These are phyloP conservation scores for Barnettozyma salicaria DNA, from an alignment of 805 yeast species.

Conservation along the genomic window DNA sequence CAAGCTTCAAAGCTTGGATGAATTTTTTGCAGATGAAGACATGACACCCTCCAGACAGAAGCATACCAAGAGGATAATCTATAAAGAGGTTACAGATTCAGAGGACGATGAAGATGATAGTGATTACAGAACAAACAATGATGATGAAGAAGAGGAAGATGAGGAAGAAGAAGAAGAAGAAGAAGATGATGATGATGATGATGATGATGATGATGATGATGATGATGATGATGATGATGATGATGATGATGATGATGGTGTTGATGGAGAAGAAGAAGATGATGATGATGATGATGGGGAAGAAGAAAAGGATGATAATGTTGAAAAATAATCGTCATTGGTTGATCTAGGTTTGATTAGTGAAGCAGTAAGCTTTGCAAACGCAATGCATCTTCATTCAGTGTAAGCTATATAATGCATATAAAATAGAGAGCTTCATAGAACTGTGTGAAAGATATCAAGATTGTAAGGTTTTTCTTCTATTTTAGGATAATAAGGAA, in stretches of 20 bases:
- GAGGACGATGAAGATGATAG: conserved; percentile 16
- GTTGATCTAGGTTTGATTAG: too few species aligned
- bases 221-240: conserved; percentile 21
- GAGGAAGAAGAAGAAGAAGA: conserved; percentile 12
- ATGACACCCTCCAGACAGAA: conserved; percentile 11
- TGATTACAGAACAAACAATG: conserved; percentile 19
- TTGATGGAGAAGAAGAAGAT: conserved; percentile 5
- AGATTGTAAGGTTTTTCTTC: conserved; percentile 25
- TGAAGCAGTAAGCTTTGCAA: too few species aligned
- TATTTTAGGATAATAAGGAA: conserved; percentile 75
- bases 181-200: conserved; percentile 12
- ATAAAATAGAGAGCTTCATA: conserved; percentile 8
- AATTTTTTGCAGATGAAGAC: conserved; percentile 59
- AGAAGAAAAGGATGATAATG: conserved; percentile 6
- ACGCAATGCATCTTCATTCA: background rate
- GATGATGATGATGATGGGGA: conserved; percentile 4
- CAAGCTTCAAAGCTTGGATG: conserved; percentile 76
- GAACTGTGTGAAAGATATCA: conserved; percentile 20
- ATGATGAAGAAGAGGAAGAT: conserved; percentile 19
- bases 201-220: background rate
- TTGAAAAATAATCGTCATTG: conserved; percentile 9
- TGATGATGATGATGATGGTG: conserved; percentile 17
- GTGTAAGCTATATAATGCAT: background rate
- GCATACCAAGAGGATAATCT: conserved; percentile 16
- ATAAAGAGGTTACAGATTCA: conserved; percentile 10